A percentile compares a stretch with the other conserved stretches of the same genome.
Conservation (phyloP, 345 rosid species). For the Arabis alpina region DNA sequence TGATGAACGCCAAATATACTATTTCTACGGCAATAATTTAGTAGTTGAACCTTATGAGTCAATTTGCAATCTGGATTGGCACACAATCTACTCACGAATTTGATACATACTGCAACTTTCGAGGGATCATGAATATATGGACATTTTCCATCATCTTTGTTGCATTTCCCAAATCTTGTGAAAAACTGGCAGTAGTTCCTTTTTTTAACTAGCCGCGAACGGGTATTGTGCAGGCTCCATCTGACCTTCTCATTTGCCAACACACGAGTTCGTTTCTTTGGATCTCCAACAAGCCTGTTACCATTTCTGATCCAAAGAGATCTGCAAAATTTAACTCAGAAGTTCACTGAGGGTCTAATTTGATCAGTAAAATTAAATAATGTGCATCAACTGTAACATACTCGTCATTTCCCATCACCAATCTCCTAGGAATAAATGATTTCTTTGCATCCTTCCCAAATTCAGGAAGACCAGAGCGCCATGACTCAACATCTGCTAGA, state of each 20-base stretch:
- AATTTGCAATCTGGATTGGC: slow-evolving; percentile 67
- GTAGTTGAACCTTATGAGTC: slow-evolving; percentile 69
- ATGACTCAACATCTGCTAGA: too few relatives aligned
- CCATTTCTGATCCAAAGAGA: too few relatives aligned
- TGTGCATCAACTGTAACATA: too few relatives aligned
- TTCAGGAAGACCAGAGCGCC: too few relatives aligned
- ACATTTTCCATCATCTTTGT: slow-evolving; percentile 79
- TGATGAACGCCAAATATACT: background rate
- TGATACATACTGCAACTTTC: slow-evolving; percentile 86
- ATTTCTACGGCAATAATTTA: slow-evolving; percentile 11
- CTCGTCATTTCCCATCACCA: too few relatives aligned
- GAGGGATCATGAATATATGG: slow-evolving; percentile 82
- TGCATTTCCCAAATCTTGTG: slow-evolving; percentile 91
- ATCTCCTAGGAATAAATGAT: too few relatives aligned
- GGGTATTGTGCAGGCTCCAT: slow-evolving; percentile 87
- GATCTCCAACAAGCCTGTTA: too few relatives aligned
- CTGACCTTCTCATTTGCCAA: slow-evolving; percentile 88
- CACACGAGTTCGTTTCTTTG: slow-evolving; percentile 77
- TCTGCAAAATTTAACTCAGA: too few relatives aligned
- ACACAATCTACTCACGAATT: slow-evolving; percentile 74
- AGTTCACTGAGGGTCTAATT: too few relatives aligned
- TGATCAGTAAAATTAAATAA: too few relatives aligned
- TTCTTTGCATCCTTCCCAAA: too few relatives aligned
- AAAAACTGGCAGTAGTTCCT: slow-evolving; percentile 81
- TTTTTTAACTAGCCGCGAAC: slow-evolving; percentile 66